Percentiles rank a stretch among this genome's conserved stretches.
phyloP scores from a whole-genome alignment of 2,329 filamentous ascomycete genomes.

The Botrytis byssoidea region DNA sequence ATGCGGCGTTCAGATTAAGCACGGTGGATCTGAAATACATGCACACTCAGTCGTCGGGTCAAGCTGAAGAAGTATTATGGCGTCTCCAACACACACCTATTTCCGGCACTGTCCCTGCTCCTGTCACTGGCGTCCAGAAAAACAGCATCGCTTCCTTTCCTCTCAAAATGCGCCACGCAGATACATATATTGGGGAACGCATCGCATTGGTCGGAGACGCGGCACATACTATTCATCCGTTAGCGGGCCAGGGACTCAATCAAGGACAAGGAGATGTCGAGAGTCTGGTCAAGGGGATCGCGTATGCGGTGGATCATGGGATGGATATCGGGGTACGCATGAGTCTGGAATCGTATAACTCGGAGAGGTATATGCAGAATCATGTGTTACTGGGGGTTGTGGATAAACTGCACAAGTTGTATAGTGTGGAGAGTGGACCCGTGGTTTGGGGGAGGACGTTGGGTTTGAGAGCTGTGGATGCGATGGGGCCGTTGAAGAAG shows the following conservation, averaged over 20 bases:
- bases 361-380: conserved; percentile 80
- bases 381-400: conserved; percentile 74
- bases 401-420: conserved; percentile 91
- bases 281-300: conserved; percentile 71
- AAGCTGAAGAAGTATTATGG: conserved; percentile 81
- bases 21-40: conserved; percentile 80
- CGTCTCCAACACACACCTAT: conserved; percentile 64
- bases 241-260: conserved; percentile 93
- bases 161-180: conserved; percentile 86
- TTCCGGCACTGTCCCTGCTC: conserved; percentile 58
- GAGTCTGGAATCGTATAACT: conserved; percentile 77
- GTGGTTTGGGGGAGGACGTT: conserved; percentile 76
- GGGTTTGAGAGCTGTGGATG: conserved; percentile 74
- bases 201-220: conserved; percentile 91
- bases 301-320: conserved; percentile 74
- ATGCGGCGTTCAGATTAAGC: conserved; percentile 84
- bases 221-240: conserved; percentile 90
- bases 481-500: conserved; percentile 71
- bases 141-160: conserved; percentile 86
- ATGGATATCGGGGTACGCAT: conserved; percentile 81
- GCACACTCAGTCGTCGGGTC: conserved; percentile 59
- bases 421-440: conserved; percentile 76
- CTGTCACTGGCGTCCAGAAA: conserved; percentile 69
- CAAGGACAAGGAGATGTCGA: conserved; percentile 88
- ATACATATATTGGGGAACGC: conserved; percentile 87